A percentile compares a stretch with the other conserved stretches of the same genome.
Evolutionary conservation across 2,329 filamentous ascomycete genomes (phyloP).

Genomic region (Cytospora mali): DNA sequence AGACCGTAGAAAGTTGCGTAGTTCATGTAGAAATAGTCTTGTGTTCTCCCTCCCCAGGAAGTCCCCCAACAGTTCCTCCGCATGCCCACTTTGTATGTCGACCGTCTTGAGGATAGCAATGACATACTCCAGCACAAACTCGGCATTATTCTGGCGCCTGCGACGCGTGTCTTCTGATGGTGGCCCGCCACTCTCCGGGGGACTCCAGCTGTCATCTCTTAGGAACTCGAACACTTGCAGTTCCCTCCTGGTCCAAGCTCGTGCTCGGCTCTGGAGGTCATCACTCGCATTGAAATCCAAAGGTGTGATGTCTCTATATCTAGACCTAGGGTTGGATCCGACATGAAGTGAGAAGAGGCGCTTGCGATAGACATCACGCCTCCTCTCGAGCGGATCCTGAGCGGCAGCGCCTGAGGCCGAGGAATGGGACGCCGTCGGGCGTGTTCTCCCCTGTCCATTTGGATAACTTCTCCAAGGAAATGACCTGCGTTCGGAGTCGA

Average conservation of each 20-base stretch:
- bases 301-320: conserved; percentile 74
- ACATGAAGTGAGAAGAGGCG: conserved; percentile 78
- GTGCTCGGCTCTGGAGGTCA: conserved; percentile 73
- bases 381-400: conserved; percentile 49
- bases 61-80: conserved; percentile 76
- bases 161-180: conserved; percentile 33
- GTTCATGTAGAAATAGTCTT: conserved; percentile 79
- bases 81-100: conserved; percentile 77
- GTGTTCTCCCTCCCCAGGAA: conserved; percentile 77
- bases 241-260: conserved; percentile 82
- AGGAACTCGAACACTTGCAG: conserved; percentile 81
- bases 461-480: neutral
- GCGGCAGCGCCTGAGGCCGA: conserved; percentile 1
- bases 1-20: conserved; percentile 80
- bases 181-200: conserved; percentile 9
- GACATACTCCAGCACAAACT: conserved; percentile 86
- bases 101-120: conserved; percentile 81
- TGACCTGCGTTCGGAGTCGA: conserved; percentile 7
- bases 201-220: conserved; percentile 35
- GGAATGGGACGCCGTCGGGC: neutral
- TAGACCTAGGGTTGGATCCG: conserved; percentile 77
- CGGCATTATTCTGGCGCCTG: conserved; percentile 62
- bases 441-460: neutral
- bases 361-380: conserved; percentile 73
- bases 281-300: conserved; percentile 63